A percentile compares a stretch with the other conserved stretches of the same genome.
Conservation (phyloP, 1,284 basidiomycete genomes). For the Malassezia dermatis region DNA sequence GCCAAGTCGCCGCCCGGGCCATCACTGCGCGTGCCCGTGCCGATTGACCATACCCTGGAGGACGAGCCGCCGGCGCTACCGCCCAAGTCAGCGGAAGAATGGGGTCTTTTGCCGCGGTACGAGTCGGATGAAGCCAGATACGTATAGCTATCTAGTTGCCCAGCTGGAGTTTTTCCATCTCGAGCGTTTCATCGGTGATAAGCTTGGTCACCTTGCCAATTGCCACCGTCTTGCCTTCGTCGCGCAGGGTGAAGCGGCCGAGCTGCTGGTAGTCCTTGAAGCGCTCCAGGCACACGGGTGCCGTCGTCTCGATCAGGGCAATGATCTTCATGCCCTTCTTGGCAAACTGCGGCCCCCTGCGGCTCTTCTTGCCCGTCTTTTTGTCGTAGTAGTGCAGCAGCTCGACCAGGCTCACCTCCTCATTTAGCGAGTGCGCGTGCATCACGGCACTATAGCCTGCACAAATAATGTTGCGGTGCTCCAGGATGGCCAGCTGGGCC, state of each 20-base stretch:
- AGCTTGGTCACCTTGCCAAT: conserved; percentile 47
- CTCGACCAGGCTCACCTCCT: conserved; percentile 37
- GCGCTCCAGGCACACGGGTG: conserved; percentile 40
- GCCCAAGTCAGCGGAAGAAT: conserved; percentile 18
- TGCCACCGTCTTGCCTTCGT: conserved; percentile 44
- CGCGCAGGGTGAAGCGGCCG: conserved; percentile 44
- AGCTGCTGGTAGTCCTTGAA: conserved; percentile 47
- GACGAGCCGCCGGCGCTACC: background rate
- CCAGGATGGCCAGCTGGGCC: conserved; percentile 46
- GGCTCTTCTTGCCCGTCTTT: conserved; percentile 47
- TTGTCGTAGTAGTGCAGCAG: conserved; percentile 48
- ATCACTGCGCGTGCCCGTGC: background rate
- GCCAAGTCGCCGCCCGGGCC: background rate
- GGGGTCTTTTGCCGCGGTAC: conserved; percentile 16
- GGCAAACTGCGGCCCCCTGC: conserved; percentile 42
- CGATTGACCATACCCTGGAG: conserved; percentile 2
- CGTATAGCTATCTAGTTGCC: conserved; percentile 15
- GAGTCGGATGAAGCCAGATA: conserved; percentile 11
- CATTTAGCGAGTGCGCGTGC: conserved; percentile 42
- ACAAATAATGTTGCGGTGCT: conserved; percentile 46
- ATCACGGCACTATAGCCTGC: conserved; percentile 46
- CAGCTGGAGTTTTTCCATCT: conserved; percentile 29
- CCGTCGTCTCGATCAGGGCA: conserved; percentile 41
- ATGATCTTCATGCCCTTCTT: conserved; percentile 47
- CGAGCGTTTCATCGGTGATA: conserved; percentile 28